These are phyloP conservation scores for Lepraria neglecta DNA, from an alignment of 495 filamentous ascomycete genomes.

Conservation along the genomic window DNA sequence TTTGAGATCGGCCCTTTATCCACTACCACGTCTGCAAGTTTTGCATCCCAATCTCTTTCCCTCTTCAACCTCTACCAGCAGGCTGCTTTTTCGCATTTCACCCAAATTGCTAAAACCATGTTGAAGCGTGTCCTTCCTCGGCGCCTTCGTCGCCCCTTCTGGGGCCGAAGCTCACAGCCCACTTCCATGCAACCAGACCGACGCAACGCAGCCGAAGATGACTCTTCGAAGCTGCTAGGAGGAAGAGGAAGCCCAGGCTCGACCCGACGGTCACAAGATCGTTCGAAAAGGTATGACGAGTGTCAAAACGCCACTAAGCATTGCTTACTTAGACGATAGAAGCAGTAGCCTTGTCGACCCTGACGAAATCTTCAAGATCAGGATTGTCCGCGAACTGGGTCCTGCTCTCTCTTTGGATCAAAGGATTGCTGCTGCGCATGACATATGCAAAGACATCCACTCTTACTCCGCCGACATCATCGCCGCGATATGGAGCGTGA, in stretches of 20 bases:
- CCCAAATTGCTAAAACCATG: neutral
- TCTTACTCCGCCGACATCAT: slow-evolving; percentile 15
- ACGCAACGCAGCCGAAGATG: neutral
- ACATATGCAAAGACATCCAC: slow-evolving; percentile 29
- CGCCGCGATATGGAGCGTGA: slow-evolving; percentile 54
- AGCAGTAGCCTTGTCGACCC: neutral
- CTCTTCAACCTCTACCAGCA: neutral
- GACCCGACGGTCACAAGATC: neutral
- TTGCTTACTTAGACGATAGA: neutral
- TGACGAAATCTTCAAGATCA: slow-evolving; percentile 13
- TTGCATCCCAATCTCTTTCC: neutral
- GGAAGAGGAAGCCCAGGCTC: no score
- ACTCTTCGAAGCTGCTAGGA: neutral
- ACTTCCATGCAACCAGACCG: slow-evolving; percentile 6
- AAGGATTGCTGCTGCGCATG: slow-evolving; percentile 47
- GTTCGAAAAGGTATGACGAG: neutral
- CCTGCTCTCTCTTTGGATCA: slow-evolving; percentile 36
- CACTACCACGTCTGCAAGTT: neutral
- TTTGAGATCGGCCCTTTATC: neutral
- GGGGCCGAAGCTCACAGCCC: neutral
- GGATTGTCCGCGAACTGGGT: slow-evolving; percentile 35
- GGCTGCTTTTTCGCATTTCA: neutral
- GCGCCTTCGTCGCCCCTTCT: neutral
- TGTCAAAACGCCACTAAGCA: neutral
- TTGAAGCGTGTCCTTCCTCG: neutral